Conservation (phyloP, 768 basidiomycete genomes). For the Lactarius pseudohatsudake region DNA sequence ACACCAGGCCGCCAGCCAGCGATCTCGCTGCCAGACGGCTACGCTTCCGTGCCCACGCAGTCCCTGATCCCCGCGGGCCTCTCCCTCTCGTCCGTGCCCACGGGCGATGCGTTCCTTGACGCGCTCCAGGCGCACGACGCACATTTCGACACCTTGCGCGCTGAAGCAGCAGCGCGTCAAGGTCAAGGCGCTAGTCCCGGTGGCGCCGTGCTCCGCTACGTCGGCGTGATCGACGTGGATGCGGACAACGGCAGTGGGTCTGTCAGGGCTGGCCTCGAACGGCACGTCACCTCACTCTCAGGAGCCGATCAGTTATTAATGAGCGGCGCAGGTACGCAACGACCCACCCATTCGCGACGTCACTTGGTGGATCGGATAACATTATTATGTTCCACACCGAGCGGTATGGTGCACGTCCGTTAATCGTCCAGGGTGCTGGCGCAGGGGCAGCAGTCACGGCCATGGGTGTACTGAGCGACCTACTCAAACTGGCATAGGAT, state of each 20-base stretch:
- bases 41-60: constrained; percentile 72
- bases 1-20: constrained; percentile 40
- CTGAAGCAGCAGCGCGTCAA: constrained; percentile 68
- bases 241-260: constrained; percentile 49
- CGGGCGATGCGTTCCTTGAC: constrained; percentile 80
- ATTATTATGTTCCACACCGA: constrained; percentile 97
- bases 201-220: constrained; percentile 84
- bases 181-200: constrained; percentile 40
- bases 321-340: constrained; percentile 67
- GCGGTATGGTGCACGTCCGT: constrained; percentile 81
- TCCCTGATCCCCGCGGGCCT: constrained; percentile 85
- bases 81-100: constrained; percentile 48
- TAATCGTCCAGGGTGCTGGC: constrained; percentile 94
- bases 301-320: neutral
- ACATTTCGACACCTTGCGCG: constrained; percentile 73
- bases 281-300: constrained; percentile 49
- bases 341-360: constrained; percentile 92
- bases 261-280: constrained; percentile 87
- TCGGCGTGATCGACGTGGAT: constrained; percentile 91
- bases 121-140: constrained; percentile 81
- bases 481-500: constrained; percentile 53
- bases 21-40: constrained; percentile 67
- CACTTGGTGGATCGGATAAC: constrained; percentile 94
- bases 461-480: constrained; percentile 93
- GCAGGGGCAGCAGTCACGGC: constrained; percentile 99